These are phyloP conservation scores for Phtheirospermum japonicum DNA, from an alignment of 257 asterid genomes.

Conservation along the genomic window DNA sequence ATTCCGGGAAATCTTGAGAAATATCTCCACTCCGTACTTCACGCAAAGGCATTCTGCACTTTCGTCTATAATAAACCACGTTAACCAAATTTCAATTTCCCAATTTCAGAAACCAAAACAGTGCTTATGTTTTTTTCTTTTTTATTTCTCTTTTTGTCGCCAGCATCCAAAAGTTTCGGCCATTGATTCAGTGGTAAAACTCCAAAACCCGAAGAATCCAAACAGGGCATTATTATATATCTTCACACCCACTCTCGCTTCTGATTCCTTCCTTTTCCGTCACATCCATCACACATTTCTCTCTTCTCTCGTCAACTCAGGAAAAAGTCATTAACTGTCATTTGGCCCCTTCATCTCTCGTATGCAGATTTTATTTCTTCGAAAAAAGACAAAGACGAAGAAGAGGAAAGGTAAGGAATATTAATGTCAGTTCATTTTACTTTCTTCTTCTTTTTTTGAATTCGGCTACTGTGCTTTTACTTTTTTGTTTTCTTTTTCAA, in stretches of 20 bases:
- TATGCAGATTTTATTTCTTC: not conserved
- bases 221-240: not conserved
- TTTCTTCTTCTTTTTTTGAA: not conserved
- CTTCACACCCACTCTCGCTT: slow-evolving; percentile 13
- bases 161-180: not conserved
- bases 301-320: slow-evolving; percentile 4
- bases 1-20: not conserved
- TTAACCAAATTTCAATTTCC: not conserved
- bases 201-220: slow-evolving; percentile 13
- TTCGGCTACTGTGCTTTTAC: not conserved
- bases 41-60: too few species aligned
- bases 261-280: slow-evolving; percentile 29
- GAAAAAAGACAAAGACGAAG: too few species aligned
- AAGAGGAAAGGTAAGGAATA: slow-evolving; percentile 22
- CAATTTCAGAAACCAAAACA: not conserved
- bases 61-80: too few species aligned
- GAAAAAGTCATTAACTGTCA: too few species aligned
- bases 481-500: not conserved
- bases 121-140: not conserved
- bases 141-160: too few species aligned
- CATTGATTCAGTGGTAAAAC: slow-evolving; percentile 14
- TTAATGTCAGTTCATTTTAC: slow-evolving; percentile 3
- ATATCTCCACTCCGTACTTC: too few species aligned
- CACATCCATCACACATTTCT: slow-evolving; percentile 18
- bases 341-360: not conserved